Evolutionary conservation across 768 basidiomycete genomes (phyloP), one percentile per base, ranked within the genome.

Genomic region (Rhizopogon salebrosus): DNA sequence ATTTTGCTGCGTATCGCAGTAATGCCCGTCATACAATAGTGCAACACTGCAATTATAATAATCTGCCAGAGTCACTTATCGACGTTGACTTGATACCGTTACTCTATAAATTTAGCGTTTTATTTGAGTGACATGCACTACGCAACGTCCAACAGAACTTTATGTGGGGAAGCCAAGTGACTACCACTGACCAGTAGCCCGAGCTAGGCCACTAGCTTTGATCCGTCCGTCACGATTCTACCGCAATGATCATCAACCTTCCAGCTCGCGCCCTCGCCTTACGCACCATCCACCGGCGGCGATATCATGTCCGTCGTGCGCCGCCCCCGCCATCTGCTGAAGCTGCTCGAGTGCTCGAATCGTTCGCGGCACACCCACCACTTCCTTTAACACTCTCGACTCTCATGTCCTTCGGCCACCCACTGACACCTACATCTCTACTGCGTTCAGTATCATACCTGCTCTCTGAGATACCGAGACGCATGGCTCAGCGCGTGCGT

Each of bases 381-480:
- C 78, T 78, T 14, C 83, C 87, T 11, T 73, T 92, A 43, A 86
- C 87, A 38, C 80, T 93, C 6, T 79, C 81, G 20, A 81, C 83
- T 4, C 73, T 93, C 5, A 74, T 93, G 11, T 86, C 89, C 14
- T 87, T 85, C 62, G 89, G 87, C 23, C 81, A 80, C 39, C 88
- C 91, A 38, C 73, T 89, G 10, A 87, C 84, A 0, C 70, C 82
- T 14, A 77, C 82, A 22, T 90, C 89, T 20, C 74, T 92, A 2
- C 70, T 92, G 4, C 76, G 78, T 18, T 92, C 89, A n/a, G 88
- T 85, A 3, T 75, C 77, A 4, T 89, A 87, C 66, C 83, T 82
- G 0, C 76, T 89, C 13, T 76, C 82, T 2, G 90, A 92, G 66
- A 82, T 92, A 14, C 91, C 92, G 20, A 77, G 84, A 18, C 76